phyloP scores from a whole-genome alignment of 2,329 filamentous ascomycete genomes.

The Calonectria fujianensis region DNA sequence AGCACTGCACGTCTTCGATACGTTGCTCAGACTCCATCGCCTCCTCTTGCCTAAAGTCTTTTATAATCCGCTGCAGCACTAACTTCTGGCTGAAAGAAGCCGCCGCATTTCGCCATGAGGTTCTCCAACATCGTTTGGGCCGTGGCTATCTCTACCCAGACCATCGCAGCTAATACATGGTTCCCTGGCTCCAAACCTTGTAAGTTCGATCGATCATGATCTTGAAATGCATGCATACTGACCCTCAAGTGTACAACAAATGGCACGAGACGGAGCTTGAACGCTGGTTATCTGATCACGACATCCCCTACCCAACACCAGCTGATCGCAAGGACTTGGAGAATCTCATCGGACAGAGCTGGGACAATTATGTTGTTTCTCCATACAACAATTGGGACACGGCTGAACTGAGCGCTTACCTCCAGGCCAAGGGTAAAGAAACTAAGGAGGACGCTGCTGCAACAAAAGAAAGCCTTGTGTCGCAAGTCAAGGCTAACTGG shows the following conservation, averaged over 20 bases:
- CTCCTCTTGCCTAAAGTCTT: slow-evolving; percentile 12
- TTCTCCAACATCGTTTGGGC: slow-evolving; percentile 82
- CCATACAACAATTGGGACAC: slow-evolving; percentile 88
- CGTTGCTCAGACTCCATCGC: background rate
- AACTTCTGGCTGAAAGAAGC: slow-evolving; percentile 14
- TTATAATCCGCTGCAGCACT: slow-evolving; percentile 28
- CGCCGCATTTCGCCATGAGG: slow-evolving; percentile 78
- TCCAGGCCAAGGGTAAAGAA: slow-evolving; percentile 82
- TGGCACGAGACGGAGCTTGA: slow-evolving; percentile 99
- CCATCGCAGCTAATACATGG: slow-evolving; percentile 85
- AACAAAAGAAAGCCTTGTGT: slow-evolving; percentile 80
- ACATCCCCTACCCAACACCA: slow-evolving; percentile 91
- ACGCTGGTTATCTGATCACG: slow-evolving; percentile 94
- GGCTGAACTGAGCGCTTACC: slow-evolving; percentile 79
- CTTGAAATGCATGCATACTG: background rate
- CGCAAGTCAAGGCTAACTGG: slow-evolving; percentile 84
- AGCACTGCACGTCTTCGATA: background rate
- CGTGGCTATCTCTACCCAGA: slow-evolving; percentile 82
- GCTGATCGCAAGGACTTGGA: slow-evolving; percentile 97
- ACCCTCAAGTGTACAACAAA: slow-evolving; percentile 88
- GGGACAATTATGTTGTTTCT: slow-evolving; percentile 84
- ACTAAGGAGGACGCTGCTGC: slow-evolving; percentile 79
- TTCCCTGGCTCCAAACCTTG: slow-evolving; percentile 84
- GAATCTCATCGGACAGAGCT: slow-evolving; percentile 90
- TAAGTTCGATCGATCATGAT: slow-evolving; percentile 66